Base-by-base conservation (phyloP, 352 stramenopile species). In the Thalassiosira livingstoniorum region DNA sequence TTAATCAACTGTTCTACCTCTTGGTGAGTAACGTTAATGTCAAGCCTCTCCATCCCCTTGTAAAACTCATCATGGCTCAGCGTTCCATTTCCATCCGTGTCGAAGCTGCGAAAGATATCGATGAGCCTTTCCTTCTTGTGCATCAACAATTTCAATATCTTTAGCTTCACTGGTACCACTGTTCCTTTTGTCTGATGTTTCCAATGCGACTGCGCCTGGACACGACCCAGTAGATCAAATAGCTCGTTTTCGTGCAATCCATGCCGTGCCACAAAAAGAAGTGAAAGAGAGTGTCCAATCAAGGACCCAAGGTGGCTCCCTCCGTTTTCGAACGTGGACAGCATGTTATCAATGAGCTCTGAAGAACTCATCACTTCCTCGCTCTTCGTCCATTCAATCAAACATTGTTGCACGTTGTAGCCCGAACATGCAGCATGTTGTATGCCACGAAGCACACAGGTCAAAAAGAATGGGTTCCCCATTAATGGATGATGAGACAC, bases 191-290 rank as follows among this genome's bases (percentile, higher is more conserved):
- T 82, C 35, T 78, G 60, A 37, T 70, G 62, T 5, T 74, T 82
- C 73, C 80, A 82, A 0, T 61, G 25, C 10, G 63, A 68, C 31
- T 86, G 66, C 53, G 85, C 35, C 51, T 61, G n/a, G 0, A 88
- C 72, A n/a, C 54, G 34, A 21, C 43, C 54, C 13, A 92, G 61
- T 4, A 91, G 58, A 15, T 88, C 68, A 39, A 86, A 89, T 27
- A 98, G 85, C 66, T 98, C 96, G 51, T 95, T 93, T 61, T 96
- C 76, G 18, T 96, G 87, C 45, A 98, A 86, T 1, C 96, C 96
- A 58, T 98, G 95, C 4, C 96, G 92, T 47, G 92, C 94, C 0
- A 97, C 94, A 69, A 97, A 98, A 43, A 98, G 83, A 4, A 98
- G 77, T 4, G 92, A 93, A 29, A 98, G 77, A 21, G 95, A 87